Evolutionary conservation across 2,329 filamentous ascomycete species (phyloP), one percentile per base, ranked within the genome.

Genomic region (Chaetomium strumarium): DNA sequence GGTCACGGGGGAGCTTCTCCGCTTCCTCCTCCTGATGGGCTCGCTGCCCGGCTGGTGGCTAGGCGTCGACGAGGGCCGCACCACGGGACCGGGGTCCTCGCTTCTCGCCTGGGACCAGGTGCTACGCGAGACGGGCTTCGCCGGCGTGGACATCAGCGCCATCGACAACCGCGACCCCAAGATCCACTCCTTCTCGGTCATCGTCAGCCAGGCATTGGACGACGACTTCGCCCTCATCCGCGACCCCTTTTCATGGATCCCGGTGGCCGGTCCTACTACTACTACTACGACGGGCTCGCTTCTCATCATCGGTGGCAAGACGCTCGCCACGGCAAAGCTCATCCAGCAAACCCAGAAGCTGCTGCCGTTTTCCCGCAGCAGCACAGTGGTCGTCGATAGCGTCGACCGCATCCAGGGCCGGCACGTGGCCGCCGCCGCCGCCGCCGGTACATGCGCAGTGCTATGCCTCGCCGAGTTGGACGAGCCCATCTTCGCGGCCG

Each of bases 41-140:
- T 49, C 59, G 0, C 55, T 67, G 3, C 53, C 63, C 0, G 65
- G 63, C 2, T 72, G 70, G 69, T 72, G 69, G 70, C 55, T 67
- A 0, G 68, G 68, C 2, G 55, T 51, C 5, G 56, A 59, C 49
- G 61, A 65, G 39, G 63, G 59, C 1, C 45, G 58, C 2, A 33
- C 10, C 14, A 34, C 52, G 7, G 39, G 45, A 5, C 53, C 43
- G 8, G 60, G 29, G 46, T 44, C 54, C 10, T 49, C 20, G 11
- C 14, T 14, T 24, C 19, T 13, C 4, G 38, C 56, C 50, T 67
- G 65, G 65, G 47, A 66, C 50, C 5, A 37, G 3, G 24, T 62
- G 20, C 51, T 66, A 31, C 57, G 34, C 10, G 33, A 51, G 13
- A 8, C 12, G 5, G 63, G 63, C 5, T 67, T 67, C 46, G 58